A percentile compares a stretch with the other conserved stretches of the same genome.
Evolutionary conservation across 345 rosid species (phyloP).

Genomic region (Limnanthes douglasii): DNA sequence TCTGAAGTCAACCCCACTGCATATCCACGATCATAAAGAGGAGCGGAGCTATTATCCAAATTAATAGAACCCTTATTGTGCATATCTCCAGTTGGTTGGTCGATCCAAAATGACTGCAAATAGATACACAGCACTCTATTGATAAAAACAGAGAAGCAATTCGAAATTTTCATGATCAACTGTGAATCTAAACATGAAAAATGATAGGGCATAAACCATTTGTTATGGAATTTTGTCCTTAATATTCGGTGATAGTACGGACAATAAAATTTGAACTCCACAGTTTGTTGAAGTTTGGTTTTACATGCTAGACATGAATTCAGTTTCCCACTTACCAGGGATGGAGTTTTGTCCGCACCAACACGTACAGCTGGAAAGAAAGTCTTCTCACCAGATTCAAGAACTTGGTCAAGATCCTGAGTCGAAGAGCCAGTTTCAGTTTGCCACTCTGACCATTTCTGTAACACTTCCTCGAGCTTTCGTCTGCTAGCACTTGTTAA

Average conservation of each 20-base stretch:
- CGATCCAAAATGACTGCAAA: conserved; percentile 90
- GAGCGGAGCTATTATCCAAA: conserved; percentile 36
- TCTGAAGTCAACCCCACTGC: conserved; percentile 61
- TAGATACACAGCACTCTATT: too few relatives aligned
- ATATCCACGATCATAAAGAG: conserved; percentile 87
- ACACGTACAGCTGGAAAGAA: conserved; percentile 65
- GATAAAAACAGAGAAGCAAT: too few relatives aligned
- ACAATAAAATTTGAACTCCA: too few relatives aligned
- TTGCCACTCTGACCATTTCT: conserved; percentile 95
- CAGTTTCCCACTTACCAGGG: conserved; percentile 67
- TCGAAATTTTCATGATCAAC: too few relatives aligned
- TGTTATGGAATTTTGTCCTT: too few relatives aligned
- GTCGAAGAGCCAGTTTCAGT: conserved; percentile 32
- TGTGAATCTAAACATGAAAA: too few relatives aligned
- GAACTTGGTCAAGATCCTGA: conserved; percentile 46
- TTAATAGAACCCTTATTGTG: conserved; percentile 18
- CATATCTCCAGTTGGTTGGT: conserved; percentile 31
- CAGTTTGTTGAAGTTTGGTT: too few relatives aligned
- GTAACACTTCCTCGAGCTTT: conserved; percentile 70
- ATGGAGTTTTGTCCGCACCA: conserved; percentile 45
- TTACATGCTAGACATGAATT: too few relatives aligned
- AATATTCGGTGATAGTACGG: too few relatives aligned
- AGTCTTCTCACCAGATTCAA: conserved; percentile 80
- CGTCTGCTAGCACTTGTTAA: conserved; percentile 80
- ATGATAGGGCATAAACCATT: too few relatives aligned